Evolutionary conservation across 2,329 filamentous ascomycete genomes (phyloP), one percentile per base, ranked within the genome.

Genomic region (Colletotrichum cereale): DNA sequence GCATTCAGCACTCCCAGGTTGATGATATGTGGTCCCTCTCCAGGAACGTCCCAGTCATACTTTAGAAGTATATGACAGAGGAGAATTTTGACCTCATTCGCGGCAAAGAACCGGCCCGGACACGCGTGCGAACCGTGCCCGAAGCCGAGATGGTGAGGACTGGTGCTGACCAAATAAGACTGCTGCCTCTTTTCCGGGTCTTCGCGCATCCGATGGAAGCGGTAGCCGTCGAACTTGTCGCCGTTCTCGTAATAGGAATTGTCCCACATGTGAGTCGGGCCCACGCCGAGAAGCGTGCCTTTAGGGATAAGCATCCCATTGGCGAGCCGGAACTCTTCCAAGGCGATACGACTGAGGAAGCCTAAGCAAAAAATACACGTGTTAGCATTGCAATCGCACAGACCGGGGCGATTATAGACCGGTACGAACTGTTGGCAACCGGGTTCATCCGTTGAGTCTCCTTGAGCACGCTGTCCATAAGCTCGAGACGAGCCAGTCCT

Each of bases 31-130:
- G 48, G n/a, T 14, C 48, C 24, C 14, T 52, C 48, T 1, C 48
- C 48, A 8, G 7, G 48, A 12, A 52, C 8, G n/a, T 31, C 26
- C 48, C 48, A 52, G 53, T 80, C 79, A 55, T 79, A 79, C 62
- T 76, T 77, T 56, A 79, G 57, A 44, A 81, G 40, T 4, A 81
- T 42, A 40, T 77, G 73, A 6, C 72, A 67, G 24, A 81, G 55
- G 8, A 74, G 62, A 24, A 81, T 72, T 77, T 84, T 84, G 48
- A 83, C 77, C 75, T 84, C 79, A 56, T 82, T 80, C 2, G 76
- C 78, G 0, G 82, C 82, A 73, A 84, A 84, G 74, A 84, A 84
- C 0, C 83, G 74, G 0, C 83, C 83, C 0, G 83, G 83, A 53
- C 83, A 85, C 0, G 82, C 79, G 60, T 84, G 80, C 11, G 73